Conservation (phyloP, 148 eudicot species). For the Diospyros lotus region DNA sequence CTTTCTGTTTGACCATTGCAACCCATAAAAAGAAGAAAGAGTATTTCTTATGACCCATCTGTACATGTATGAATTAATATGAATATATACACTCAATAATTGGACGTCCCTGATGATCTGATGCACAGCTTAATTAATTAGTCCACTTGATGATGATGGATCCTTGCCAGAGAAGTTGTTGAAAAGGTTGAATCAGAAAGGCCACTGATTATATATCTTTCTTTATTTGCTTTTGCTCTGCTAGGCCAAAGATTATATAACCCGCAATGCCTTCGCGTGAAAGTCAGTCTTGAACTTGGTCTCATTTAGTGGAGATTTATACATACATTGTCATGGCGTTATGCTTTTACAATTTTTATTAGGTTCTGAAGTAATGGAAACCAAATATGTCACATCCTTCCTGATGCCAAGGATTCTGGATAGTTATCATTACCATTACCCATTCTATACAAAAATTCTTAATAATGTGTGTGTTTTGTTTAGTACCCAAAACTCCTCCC, state of each 20-base stretch:
- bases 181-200: not conserved
- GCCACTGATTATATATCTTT: not conserved
- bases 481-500: too few relatives aligned
- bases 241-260: conserved; percentile 9
- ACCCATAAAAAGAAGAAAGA: not conserved
- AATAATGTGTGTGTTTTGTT: too few relatives aligned
- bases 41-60: not conserved
- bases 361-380: too few relatives aligned
- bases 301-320: not conserved
- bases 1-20: conserved; percentile 10
- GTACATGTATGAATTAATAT: not conserved
- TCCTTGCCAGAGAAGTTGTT: too few relatives aligned
- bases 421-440: too few relatives aligned
- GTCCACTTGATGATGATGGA: too few relatives aligned
- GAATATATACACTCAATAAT: too few relatives aligned
- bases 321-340: not conserved
- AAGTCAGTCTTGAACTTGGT: conserved; percentile 13
- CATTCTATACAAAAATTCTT: too few relatives aligned
- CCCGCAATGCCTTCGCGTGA: conserved; percentile 31
- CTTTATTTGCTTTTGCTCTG: not conserved
- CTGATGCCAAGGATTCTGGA: too few relatives aligned
- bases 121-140: not conserved
- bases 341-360: conserved; percentile 4
- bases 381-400: too few relatives aligned
- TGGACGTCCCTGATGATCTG: not conserved